These are phyloP conservation scores for Wickerhamiella occidentalis DNA, from an alignment of 805 yeast species.

Conservation along the genomic window DNA sequence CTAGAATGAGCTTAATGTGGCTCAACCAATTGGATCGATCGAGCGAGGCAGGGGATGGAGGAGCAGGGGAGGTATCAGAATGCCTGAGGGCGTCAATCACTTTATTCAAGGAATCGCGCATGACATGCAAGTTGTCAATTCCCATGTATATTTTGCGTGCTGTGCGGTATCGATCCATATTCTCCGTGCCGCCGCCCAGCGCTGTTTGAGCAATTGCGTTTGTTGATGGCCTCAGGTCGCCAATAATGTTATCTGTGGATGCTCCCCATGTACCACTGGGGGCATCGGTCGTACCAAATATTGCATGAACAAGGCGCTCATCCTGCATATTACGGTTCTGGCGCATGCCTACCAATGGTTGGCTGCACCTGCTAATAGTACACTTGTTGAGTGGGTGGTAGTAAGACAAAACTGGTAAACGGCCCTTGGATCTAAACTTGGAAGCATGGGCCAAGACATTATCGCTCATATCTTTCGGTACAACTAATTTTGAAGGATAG, in stretches of 20 bases:
- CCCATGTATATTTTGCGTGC: conserved; percentile 69
- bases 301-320: conserved; percentile 65
- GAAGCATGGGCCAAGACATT: conserved; percentile 72
- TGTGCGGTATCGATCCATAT: conserved; percentile 69
- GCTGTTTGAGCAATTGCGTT: conserved; percentile 97
- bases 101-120: conserved; percentile 69
- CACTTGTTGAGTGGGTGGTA: conserved; percentile 50
- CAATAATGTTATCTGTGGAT: conserved; percentile 50
- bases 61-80: conserved; percentile 45
- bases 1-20: conserved; percentile 53
- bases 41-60: conserved; percentile 44
- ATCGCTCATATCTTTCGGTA: conserved; percentile 72
- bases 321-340: conserved; percentile 85
- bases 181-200: conserved; percentile 95
- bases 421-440: conserved; percentile 68
- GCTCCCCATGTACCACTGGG: conserved; percentile 26
- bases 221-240: conserved; percentile 84
- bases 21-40: conserved; percentile 69
- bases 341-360: conserved; percentile 83
- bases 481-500: conserved; percentile 56
- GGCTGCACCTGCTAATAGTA: conserved; percentile 79
- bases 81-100: conserved; percentile 53
- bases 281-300: conserved; percentile 46
- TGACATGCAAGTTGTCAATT: conserved; percentile 89
- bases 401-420: conserved; percentile 76